A percentile compares a stretch with the other conserved stretches of the same genome.
Conservation (phyloP, 2,329 filamentous ascomycete genomes). For the Seiridium unicorne region DNA sequence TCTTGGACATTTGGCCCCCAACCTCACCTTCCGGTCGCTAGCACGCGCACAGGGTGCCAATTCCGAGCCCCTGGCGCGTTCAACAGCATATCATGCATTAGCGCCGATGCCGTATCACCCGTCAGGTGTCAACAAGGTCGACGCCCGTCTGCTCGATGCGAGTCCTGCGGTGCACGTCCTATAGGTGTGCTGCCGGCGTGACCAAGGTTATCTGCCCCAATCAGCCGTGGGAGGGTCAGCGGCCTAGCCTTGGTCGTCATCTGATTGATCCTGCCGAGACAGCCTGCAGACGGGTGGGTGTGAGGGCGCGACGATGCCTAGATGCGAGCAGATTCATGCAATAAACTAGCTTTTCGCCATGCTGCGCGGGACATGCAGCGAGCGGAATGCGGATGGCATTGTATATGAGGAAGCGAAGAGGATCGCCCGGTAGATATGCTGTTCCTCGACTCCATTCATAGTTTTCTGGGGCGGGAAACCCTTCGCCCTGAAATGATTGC, state of each 20-base stretch:
- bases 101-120: neutral
- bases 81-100: neutral
- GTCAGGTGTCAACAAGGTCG: neutral
- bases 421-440: slow-evolving; percentile 1
- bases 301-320: neutral
- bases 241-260: neutral
- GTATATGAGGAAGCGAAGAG: neutral
- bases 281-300: slow-evolving; percentile 1
- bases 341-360: neutral
- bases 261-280: neutral
- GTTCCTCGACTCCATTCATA: neutral
- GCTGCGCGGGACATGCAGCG: neutral
- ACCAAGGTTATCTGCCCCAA: neutral
- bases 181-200: neutral
- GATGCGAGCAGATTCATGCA: neutral
- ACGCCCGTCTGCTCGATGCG: neutral
- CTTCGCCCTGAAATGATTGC: neutral
- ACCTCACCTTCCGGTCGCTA: neutral
- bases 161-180: neutral
- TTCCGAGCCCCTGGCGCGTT: neutral
- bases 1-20: neutral
- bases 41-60: neutral
- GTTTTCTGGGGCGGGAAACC: neutral
- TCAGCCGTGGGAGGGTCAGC: neutral
- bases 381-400: neutral